These are phyloP conservation scores for Populus deltoides DNA, from an alignment of 345 rosid species.

Conservation along the genomic window DNA sequence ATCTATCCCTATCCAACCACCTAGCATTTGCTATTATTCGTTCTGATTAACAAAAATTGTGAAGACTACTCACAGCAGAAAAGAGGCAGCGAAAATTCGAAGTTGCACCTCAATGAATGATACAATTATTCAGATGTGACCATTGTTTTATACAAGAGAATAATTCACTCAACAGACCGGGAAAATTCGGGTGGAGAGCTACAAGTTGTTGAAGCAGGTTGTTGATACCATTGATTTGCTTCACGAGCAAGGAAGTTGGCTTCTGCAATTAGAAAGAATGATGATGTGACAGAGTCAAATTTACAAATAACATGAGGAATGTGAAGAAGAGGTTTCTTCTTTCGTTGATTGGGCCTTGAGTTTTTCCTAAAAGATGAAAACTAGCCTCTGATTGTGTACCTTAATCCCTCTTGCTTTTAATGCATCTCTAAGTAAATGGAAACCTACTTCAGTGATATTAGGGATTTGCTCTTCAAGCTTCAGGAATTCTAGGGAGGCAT, in stretches of 20 bases:
- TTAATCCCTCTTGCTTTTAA: neutral
- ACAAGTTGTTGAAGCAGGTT: slow-evolving; percentile 51
- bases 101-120: neutral
- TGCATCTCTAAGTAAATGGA: neutral
- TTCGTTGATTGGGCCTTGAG: neutral
- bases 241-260: slow-evolving; percentile 79
- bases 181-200: slow-evolving; percentile 33
- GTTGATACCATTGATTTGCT: slow-evolving; percentile 72
- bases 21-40: too few species aligned
- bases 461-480: neutral
- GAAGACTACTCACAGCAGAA: neutral
- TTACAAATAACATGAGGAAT: neutral
- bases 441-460: neutral
- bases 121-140: neutral
- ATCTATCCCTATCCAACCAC: too few species aligned
- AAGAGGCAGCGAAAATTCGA: neutral
- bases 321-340: neutral
- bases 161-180: slow-evolving; percentile 16
- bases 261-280: slow-evolving; percentile 46
- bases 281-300: neutral
- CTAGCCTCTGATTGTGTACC: neutral
- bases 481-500: neutral
- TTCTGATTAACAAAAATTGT: neutral
- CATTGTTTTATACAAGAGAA: neutral
- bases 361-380: neutral